Evolutionary conservation across 768 basidiomycete genomes (phyloP), one percentile per base, ranked within the genome.

Genomic region (Panaeolus papilionaceus): DNA sequence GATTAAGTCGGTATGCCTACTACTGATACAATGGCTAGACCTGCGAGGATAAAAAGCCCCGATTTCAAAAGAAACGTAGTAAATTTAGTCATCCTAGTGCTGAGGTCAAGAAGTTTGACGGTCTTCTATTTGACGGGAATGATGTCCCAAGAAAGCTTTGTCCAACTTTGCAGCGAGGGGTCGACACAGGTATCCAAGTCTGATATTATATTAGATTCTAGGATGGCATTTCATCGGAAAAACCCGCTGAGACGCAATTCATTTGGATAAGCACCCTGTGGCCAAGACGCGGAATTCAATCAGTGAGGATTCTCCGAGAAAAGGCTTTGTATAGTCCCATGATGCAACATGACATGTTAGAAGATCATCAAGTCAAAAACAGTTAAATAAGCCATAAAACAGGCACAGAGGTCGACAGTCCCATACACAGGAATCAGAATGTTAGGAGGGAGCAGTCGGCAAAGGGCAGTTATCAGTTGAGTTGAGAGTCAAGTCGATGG

Each of bases 1-100:
- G 11, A 18, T 14, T 16, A 49, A 18, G 6, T n/a, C 7, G 47
- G 4, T 14, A 18, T 26, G 20, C 54, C 3, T 58, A 58, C 54
- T 16, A 58, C 54, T 33, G 28, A 58, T 33, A 16, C 28, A 58
- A 58, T 33, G 28, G 54, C 54, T 37, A 58, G 14, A 1, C 54
- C 54, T 14, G 54, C 54, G 16, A 58, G 33, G 33, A 58, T 58
- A 18, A 58, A 58, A 16, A 58, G 54, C 4, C 54, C 54, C 20
- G 33, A 28, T 28, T 58, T 58, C 12, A 9, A 37, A 7, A 58
- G 54, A 28, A 58, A 37, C 20, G 14, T 37, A 10, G 12, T 33
- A 12, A 16, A 58, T 58, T 33, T 28, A 16, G 26, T 12, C 54
- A 58, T 37, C 54, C 8, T 26, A 51, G 42, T 51, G 26, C 8